Percentiles rank a stretch among this genome's conserved stretches.
Conservation (phyloP, 768 basidiomycete species). For the Tricholoma flavovirens region DNA sequence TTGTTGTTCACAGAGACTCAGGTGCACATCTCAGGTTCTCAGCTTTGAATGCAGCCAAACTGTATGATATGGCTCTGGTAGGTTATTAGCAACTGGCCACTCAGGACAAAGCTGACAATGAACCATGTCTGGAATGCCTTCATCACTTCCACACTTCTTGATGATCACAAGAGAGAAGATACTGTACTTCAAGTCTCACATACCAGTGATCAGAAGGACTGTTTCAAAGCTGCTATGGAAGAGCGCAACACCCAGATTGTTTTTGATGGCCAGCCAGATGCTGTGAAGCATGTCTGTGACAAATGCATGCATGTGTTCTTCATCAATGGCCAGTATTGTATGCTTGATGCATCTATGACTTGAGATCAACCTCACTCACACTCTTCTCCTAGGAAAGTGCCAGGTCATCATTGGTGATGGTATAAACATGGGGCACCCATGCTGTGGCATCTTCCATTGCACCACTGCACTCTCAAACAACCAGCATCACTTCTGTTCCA, state of each 20-base stretch:
- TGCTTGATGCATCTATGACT: too few species aligned
- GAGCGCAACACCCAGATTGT: slow-evolving; percentile 19
- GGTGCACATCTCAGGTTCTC: neutral
- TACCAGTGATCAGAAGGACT: slow-evolving; percentile 18
- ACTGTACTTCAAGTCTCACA: slow-evolving; percentile 20
- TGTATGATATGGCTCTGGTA: slow-evolving; percentile 11
- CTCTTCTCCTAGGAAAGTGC: too few species aligned
- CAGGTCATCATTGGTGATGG: slow-evolving; percentile 12
- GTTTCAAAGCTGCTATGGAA: slow-evolving; percentile 21
- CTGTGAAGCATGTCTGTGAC: too few species aligned
- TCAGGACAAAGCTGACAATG: slow-evolving; percentile 13
- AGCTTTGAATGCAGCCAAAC: slow-evolving; percentile 9
- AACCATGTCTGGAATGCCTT: slow-evolving; percentile 29
- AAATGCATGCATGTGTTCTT: too few species aligned
- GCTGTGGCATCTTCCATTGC: slow-evolving; percentile 9
- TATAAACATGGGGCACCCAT: slow-evolving; percentile 9
- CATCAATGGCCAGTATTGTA: too few species aligned
- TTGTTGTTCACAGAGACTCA: slow-evolving; percentile 5
- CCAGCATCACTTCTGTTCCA: slow-evolving; percentile 5
- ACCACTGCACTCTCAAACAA: slow-evolving; percentile 5
- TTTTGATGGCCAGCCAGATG: slow-evolving; percentile 20
- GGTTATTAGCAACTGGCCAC: slow-evolving; percentile 17
- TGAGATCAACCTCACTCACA: too few species aligned
- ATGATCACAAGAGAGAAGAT: slow-evolving; percentile 10
- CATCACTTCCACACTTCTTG: slow-evolving; percentile 19